Evolutionary conservation across 2,329 filamentous ascomycete genomes (phyloP), one percentile per base, ranked within the genome.

Genomic region (Myriosclerotinia scirpicola): DNA sequence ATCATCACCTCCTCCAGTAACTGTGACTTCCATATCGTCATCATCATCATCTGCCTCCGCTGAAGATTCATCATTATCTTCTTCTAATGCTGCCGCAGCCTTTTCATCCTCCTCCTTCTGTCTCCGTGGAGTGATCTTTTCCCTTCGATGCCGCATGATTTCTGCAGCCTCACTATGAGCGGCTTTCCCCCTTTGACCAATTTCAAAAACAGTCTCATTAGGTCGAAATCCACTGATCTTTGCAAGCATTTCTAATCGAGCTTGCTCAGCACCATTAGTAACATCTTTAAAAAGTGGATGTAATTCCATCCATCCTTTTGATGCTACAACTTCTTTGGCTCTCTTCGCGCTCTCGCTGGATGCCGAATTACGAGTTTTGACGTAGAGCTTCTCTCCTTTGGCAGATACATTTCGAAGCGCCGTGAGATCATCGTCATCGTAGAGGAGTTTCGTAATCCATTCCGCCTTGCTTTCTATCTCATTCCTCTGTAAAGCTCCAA

Each of bases 141-240:
- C 85, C 74, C 89, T 85, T 75, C 90, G 84, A 58, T 87, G 84
- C 73, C 87, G 88, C 86, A 95, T 92, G 42, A 94, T 82, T 69
- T 92, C 89, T 2, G 89, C 90, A 8, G 90, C 89, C 75, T 90
- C 87, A 59, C 80, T 82, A 48, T 81, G 82, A 2, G 81, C 83
- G 2, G 79, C 83, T 71, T 90, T 89, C 50, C 88, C 90, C 68
- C 88, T 85, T 72, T 89, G 87, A 8, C 91, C 90, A 69, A 97
- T 89, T 78, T 99, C 95, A 73, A 99, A 99, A n/a, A 99, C 92
- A 0, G 94, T 98, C 78, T 99, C 95, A 54, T 89, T 84, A 0
- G 96, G 95, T 72, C 92, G 87, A 80, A 95, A 99, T 2, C 90
- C 90, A 73, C 92, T 93, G 67, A 99, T 92, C 67, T 89, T 87